Conservation (phyloP, 2,329 filamentous ascomycete species). For the Trichoderma guizhouense region DNA sequence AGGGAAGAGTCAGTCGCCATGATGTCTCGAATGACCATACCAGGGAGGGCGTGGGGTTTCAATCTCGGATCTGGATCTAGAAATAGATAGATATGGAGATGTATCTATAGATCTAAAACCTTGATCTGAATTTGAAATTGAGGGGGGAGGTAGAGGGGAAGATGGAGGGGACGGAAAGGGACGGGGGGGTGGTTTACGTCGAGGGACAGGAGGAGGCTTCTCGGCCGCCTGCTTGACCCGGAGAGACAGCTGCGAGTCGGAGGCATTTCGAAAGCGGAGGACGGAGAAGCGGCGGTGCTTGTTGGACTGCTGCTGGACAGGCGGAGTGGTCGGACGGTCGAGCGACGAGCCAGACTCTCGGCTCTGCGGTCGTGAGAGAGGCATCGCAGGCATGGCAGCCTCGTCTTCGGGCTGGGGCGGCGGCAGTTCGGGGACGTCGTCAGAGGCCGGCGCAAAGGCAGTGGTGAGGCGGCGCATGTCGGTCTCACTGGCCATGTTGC, state of each 20-base stretch:
- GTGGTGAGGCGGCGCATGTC: conserved; percentile 55
- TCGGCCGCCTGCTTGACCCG: conserved; percentile 67
- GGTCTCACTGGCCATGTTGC: conserved; percentile 56
- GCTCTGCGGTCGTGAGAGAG: conserved; percentile 22
- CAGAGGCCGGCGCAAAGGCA: conserved; percentile 30
- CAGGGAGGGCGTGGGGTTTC: background rate
- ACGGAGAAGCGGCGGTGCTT: conserved; percentile 64
- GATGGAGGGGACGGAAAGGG: background rate
- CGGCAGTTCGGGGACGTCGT: conserved; percentile 25
- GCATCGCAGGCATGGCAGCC: conserved; percentile 10
- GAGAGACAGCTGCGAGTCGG: conserved; percentile 81
- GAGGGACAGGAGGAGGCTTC: conserved; percentile 55
- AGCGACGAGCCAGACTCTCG: conserved; percentile 25
- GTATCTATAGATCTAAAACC: background rate
- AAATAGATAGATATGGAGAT: background rate
- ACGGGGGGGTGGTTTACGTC: conserved; percentile 37
- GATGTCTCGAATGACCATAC: background rate
- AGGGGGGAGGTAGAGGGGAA: background rate
- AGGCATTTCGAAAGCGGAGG: conserved; percentile 85
- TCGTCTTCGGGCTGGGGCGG: conserved; percentile 15
- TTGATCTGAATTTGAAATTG: background rate
- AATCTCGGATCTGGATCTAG: background rate
- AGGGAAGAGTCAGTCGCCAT: conserved; percentile 27
- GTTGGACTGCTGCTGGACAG: conserved; percentile 51
- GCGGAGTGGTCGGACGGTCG: conserved; percentile 32